Evolutionary conservation across 2,329 filamentous ascomycete species (phyloP), one percentile per base, ranked within the genome.

Genomic region (Eutypa lata): DNA sequence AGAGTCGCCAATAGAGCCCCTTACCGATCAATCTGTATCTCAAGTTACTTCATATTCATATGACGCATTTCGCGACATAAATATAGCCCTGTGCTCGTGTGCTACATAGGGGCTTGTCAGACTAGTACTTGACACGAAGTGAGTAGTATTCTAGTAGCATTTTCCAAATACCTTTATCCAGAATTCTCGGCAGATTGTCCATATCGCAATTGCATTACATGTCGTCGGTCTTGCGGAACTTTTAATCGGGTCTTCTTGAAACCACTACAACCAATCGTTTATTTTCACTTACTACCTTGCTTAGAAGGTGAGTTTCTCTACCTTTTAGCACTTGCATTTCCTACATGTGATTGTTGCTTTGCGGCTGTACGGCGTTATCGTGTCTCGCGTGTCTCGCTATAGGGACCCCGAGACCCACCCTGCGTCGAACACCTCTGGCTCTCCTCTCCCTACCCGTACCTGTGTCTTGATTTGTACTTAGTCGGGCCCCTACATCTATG

Each of bases 141-240:
- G 54, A 48, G 57, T 53, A 19, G 35, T 44, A 48, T 55, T 48
- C 54, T 48, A 45, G 35, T 21, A 33, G 28, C 47, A 54, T 53
- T 54, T 53, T 43, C 54, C 53, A 51, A 49, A 57, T 61, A 57
- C 51, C 54, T 61, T 61, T 61, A 61, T 58, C 61, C 61, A 63
- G 51, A 35, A 43, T 46, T 61, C 54, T 60, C 63, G 62, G 65
- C 59, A 65, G 52, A 61, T 65, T 55, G 53, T 53, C 54, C 54
- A 47, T 56, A 54, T 56, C 42, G 49, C 53, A 46, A 53, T 50
- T 51, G 53, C 53, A 53, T 56, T 54, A 56, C 55, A 56, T 56
- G 52, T 60, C 55, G 53, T 67, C 66, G 66, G 66, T 53, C 59
- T 57, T 66, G 60, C 66, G 66, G 66, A 69, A 67, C 62, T 60